Evolutionary conservation across 108 stramenopile species (phyloP).

Genomic region (Hondaea fermentalgiana): DNA sequence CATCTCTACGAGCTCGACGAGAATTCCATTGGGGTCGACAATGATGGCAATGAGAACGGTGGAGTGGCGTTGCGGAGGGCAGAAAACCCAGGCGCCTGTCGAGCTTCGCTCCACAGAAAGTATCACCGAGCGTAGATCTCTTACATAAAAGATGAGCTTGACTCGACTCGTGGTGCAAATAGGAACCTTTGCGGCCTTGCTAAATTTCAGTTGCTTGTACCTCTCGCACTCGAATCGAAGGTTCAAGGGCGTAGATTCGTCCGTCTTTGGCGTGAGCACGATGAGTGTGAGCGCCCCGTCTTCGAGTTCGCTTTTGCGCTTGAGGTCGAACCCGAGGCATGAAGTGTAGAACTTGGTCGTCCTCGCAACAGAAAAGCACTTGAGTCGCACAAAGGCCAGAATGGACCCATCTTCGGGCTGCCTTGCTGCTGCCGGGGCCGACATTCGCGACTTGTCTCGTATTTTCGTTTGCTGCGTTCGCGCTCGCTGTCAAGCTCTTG

Average conservation of each 20-base stretch:
- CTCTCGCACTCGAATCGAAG: background rate
- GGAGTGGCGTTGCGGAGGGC: background rate
- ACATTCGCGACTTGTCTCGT: too few species aligned
- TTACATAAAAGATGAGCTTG: background rate
- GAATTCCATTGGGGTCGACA: constrained; percentile 13
- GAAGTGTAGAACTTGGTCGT: background rate
- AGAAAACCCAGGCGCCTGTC: background rate
- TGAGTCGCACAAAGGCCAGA: background rate
- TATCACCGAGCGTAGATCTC: background rate
- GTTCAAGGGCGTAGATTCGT: background rate
- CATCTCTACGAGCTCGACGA: background rate
- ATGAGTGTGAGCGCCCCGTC: background rate
- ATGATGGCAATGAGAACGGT: background rate
- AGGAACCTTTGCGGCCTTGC: background rate
- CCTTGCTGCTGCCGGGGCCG: too few species aligned
- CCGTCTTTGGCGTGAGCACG: background rate
- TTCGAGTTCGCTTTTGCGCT: background rate
- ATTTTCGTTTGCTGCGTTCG: too few species aligned
- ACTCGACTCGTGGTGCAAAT: background rate
- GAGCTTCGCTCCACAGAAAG: background rate
- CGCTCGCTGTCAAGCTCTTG: too few species aligned
- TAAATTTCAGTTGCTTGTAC: constrained; percentile 1
- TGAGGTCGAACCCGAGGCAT: background rate
- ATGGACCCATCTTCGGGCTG: background rate
- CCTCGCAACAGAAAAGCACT: background rate